Evolutionary conservation across 2,329 filamentous ascomycete species (phyloP).

Genomic region (Sporothrix pallida): DNA sequence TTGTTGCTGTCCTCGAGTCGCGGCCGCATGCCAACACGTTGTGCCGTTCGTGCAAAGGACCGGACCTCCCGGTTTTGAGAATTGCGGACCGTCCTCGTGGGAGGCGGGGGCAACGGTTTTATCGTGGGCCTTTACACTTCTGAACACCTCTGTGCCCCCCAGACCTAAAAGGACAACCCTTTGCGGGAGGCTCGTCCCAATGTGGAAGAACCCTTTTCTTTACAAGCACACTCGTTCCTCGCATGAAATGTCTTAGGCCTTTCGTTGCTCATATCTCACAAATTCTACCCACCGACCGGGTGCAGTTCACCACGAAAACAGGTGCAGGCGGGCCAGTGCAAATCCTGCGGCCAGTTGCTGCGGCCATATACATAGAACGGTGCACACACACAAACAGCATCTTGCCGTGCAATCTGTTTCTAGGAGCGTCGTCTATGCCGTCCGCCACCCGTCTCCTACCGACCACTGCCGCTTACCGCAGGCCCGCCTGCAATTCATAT

Average conservation of each 20-base stretch:
- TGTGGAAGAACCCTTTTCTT: not conserved
- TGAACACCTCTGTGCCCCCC: too few species aligned
- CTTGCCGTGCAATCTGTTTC: not conserved
- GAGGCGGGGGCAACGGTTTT: not conserved
- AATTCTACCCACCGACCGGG: conserved; percentile 14
- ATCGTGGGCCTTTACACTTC: too few species aligned
- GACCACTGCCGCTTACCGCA: not conserved
- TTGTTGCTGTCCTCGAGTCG: not conserved
- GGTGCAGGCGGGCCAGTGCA: not conserved
- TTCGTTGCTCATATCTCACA: not conserved
- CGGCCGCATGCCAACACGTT: not conserved
- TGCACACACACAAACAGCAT: conserved; percentile 5
- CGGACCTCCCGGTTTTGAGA: conserved; percentile 20
- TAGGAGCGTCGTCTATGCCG: conserved; percentile 14
- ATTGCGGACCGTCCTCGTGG: conserved; percentile 20
- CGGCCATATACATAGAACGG: not conserved
- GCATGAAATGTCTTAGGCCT: conserved; percentile 7
- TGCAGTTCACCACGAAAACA: not conserved
- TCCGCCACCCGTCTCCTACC: not conserved
- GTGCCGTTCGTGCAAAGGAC: conserved; percentile 21
- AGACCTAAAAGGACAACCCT: not conserved
- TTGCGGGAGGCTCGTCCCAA: not conserved
- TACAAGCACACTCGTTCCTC: conserved; percentile 20
- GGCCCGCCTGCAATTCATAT: not conserved
- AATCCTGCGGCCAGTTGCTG: conserved; percentile 12